A percentile compares a stretch with the other conserved stretches of the same genome.
Conservation (phyloP, 2,329 filamentous ascomycete species). For the Ophiostoma populinum region DNA sequence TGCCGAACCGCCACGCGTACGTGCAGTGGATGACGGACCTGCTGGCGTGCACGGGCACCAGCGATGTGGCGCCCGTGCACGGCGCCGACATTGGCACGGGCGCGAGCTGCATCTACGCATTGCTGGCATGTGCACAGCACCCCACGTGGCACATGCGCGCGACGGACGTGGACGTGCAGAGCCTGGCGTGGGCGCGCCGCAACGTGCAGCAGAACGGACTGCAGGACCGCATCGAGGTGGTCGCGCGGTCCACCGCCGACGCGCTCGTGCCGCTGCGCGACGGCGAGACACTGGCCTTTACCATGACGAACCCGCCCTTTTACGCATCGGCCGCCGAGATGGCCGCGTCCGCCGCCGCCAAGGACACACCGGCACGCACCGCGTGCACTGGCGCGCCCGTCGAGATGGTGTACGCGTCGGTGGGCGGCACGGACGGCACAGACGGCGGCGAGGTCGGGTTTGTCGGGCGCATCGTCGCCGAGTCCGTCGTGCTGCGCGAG, state of each 20-base stretch:
- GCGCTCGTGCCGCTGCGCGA: slow-evolving; percentile 46
- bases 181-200: slow-evolving; percentile 42
- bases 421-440: slow-evolving; percentile 27
- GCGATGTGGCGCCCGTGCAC: slow-evolving; percentile 31
- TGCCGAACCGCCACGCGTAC: slow-evolving; percentile 69
- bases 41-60: slow-evolving; percentile 45
- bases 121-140: slow-evolving; percentile 56
- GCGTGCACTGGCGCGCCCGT: slow-evolving; percentile 59
- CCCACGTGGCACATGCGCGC: slow-evolving; percentile 54
- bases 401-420: slow-evolving; percentile 59
- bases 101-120: slow-evolving; percentile 78
- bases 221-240: slow-evolving; percentile 43
- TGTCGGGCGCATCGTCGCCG: slow-evolving; percentile 52
- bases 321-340: slow-evolving; percentile 63
- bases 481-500: slow-evolving; percentile 21
- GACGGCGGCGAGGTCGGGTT: slow-evolving; percentile 63
- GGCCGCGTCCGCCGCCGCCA: slow-evolving; percentile 42
- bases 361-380: slow-evolving; percentile 50
- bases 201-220: slow-evolving; percentile 56
- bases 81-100: slow-evolving; percentile 84
- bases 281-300: slow-evolving; percentile 46
- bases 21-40: slow-evolving; percentile 75
- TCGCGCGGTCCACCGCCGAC: slow-evolving; percentile 32
- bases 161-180: slow-evolving; percentile 64
- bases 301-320: slow-evolving; percentile 91